A percentile compares a stretch with the other conserved stretches of the same genome.
These are phyloP conservation scores for Eucalyptus cloeziana DNA, from an alignment of 345 rosid species.

Conservation along the genomic window DNA sequence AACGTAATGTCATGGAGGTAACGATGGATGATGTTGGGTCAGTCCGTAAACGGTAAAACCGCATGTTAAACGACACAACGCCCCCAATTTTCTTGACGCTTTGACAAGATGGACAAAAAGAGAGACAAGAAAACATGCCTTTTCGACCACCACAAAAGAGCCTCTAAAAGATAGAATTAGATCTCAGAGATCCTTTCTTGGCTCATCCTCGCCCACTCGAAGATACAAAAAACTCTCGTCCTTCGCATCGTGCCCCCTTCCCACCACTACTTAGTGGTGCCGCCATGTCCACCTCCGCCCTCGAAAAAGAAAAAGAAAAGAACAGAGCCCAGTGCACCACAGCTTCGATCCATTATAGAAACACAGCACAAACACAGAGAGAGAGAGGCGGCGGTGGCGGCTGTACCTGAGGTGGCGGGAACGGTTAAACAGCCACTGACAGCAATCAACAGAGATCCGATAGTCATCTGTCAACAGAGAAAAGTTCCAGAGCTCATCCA, in stretches of 20 bases:
- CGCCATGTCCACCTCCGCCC: background rate
- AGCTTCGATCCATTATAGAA: background rate
- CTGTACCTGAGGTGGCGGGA: conserved; percentile 34
- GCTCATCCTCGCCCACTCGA: background rate
- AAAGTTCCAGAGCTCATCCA: too few species aligned
- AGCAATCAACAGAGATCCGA: too few species aligned
- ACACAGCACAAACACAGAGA: background rate
- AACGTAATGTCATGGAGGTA: too few species aligned
- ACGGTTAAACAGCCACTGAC: background rate
- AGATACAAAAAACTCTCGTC: background rate
- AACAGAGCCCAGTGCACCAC: background rate
- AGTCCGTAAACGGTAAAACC: background rate
- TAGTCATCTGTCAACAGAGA: too few species aligned
- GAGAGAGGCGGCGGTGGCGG: background rate
- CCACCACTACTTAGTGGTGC: background rate
- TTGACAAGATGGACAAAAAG: background rate
- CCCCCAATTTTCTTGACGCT: background rate
- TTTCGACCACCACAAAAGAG: background rate
- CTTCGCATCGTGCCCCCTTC: background rate
- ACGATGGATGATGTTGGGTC: background rate
- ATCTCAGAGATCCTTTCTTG: background rate
- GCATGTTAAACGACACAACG: background rate
- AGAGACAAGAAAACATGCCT: background rate
- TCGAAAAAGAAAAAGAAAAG: background rate
- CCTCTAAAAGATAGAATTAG: background rate